phyloP scores from a whole-genome alignment of 2,329 filamentous ascomycete genomes.

The Talaromyces sp. region DNA sequence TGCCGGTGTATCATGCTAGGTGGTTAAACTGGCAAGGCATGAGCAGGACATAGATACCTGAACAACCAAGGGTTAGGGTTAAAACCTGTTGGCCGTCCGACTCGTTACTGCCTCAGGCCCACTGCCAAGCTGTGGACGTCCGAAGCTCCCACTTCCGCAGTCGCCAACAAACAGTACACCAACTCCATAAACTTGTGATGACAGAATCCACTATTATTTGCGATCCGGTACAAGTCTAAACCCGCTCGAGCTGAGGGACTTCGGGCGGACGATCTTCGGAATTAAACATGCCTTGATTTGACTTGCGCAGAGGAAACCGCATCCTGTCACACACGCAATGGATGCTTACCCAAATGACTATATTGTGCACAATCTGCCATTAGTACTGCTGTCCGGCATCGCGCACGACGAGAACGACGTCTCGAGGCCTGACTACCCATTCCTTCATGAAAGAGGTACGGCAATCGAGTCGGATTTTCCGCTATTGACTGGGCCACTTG shows the following conservation, averaged over 20 bases:
- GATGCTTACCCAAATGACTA: constrained; percentile 57
- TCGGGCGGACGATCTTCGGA: background rate
- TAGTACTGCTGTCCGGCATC: constrained; percentile 77
- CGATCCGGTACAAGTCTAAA: background rate
- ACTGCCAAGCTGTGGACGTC: background rate
- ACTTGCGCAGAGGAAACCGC: constrained; percentile 16
- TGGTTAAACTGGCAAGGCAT: background rate
- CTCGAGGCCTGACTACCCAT: constrained; percentile 43
- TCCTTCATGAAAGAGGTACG: constrained; percentile 53
- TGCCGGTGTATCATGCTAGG: background rate
- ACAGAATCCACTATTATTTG: background rate
- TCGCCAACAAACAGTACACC: background rate
- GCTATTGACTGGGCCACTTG: constrained; percentile 59
- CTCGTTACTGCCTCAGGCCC: background rate
- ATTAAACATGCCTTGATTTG: constrained; percentile 30
- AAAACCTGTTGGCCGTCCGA: too few species aligned
- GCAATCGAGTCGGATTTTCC: constrained; percentile 67
- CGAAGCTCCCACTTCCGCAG: background rate
- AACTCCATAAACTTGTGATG: background rate
- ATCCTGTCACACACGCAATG: constrained; percentile 37
- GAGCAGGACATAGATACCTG: too few species aligned
- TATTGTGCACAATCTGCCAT: constrained; percentile 78
- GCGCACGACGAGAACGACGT: constrained; percentile 27
- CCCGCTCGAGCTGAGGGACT: background rate
- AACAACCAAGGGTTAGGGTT: background rate